A percentile compares a stretch with the other conserved stretches of the same genome.
These are phyloP conservation scores for Saccharomycopsis oosterbeekiorum DNA, from an alignment of 805 yeast genomes.

Conservation along the genomic window DNA sequence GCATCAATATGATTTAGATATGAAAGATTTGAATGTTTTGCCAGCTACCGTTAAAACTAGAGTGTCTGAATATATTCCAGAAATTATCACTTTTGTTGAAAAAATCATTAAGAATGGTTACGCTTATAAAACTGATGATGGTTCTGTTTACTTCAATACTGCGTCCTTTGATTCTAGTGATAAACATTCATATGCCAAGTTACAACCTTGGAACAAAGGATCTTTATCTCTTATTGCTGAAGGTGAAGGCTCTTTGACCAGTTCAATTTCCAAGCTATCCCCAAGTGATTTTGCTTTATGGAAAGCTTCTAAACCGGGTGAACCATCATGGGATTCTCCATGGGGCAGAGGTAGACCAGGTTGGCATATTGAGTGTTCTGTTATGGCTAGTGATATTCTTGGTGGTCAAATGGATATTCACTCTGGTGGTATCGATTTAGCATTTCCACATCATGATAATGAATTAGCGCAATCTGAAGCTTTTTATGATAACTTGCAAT, in stretches of 20 bases:
- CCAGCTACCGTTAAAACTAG: constrained; percentile 84
- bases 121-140: constrained; percentile 77
- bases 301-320: constrained; percentile 96
- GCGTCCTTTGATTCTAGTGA: constrained; percentile 61
- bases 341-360: constrained; percentile 99
- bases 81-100: constrained; percentile 71
- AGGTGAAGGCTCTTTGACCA: constrained; percentile 68
- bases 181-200: constrained; percentile 81
- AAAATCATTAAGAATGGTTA: constrained; percentile 69
- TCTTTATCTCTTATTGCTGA: constrained; percentile 76
- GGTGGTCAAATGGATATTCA: constrained; percentile 87
- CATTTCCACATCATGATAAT: constrained; percentile 98
- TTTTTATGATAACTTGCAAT: constrained; percentile 75
- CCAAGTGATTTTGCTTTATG: constrained; percentile 90
- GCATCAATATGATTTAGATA: constrained; percentile 70
- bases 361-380: constrained; percentile 99
- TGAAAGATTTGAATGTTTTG: constrained; percentile 74
- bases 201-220: constrained; percentile 98
- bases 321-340: constrained; percentile 89
- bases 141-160: constrained; percentile 95
- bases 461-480: constrained; percentile 98
- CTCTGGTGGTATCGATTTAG: constrained; percentile 93
- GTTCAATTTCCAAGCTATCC: constrained; percentile 47
- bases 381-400: constrained; percentile 87
- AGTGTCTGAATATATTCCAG: constrained; percentile 93